Evolutionary conservation across 139 green algal genomes (phyloP).

Genomic region (Spirogloea muscicola): DNA sequence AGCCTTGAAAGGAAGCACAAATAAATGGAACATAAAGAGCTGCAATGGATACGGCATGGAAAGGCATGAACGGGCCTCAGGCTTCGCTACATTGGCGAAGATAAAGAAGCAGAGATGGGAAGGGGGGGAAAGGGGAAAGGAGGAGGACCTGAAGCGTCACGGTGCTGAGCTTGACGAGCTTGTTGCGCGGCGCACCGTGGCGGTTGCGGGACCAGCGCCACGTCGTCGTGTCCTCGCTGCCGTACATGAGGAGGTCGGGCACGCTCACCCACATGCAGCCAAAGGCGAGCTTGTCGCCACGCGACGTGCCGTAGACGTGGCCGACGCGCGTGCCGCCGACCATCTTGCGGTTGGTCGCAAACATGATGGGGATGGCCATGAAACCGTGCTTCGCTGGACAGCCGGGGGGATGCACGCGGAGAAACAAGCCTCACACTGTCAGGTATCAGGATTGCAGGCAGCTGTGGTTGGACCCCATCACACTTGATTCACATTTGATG

Average conservation of each 20-base stretch:
- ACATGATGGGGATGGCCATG: slow-evolving; percentile 6
- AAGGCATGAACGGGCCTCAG: too few species aligned
- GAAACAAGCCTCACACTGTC: neutral
- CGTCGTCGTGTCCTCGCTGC: neutral
- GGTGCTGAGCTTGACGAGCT: slow-evolving; percentile 17
- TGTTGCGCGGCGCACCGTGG: neutral
- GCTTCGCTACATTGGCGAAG: too few species aligned
- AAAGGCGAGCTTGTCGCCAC: slow-evolving; percentile 4
- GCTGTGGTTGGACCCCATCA: neutral
- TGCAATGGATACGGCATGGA: too few species aligned
- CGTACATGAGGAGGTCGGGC: slow-evolving; percentile 3
- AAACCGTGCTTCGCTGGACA: neutral
- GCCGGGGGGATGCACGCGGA: neutral
- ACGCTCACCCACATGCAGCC: slow-evolving; percentile 1
- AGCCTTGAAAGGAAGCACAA: too few species aligned
- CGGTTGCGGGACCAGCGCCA: neutral
- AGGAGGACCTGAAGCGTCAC: slow-evolving; percentile 11
- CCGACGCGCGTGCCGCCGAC: neutral
- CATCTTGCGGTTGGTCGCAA: slow-evolving; percentile 10
- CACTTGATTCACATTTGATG: neutral
- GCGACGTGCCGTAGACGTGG: neutral
- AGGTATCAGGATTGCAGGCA: neutral
- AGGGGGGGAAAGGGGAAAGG: too few species aligned
- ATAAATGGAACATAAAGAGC: too few species aligned
- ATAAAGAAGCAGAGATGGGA: too few species aligned